phyloP scores from a whole-genome alignment of 176 grass and related monocot genomes.

The Lolium rigidum region DNA sequence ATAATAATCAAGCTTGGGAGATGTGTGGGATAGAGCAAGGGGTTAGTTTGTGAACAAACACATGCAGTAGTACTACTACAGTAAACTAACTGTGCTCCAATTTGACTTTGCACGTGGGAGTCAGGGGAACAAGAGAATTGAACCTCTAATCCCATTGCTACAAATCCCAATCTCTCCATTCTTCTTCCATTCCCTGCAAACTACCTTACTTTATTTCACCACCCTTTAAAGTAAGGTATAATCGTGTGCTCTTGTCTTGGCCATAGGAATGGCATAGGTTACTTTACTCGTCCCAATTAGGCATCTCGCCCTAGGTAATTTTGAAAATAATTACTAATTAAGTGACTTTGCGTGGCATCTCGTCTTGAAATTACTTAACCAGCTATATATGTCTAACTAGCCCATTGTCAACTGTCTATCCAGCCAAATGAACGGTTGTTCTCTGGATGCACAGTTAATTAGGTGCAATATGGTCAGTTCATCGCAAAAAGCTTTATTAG shows the following conservation, averaged over 20 bases:
- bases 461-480: not conserved
- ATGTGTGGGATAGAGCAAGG: slow-evolving; percentile 2
- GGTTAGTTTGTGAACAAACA: slow-evolving; percentile 18
- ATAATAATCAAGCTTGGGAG: not conserved
- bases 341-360: slow-evolving; percentile 46
- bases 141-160: slow-evolving; percentile 51
- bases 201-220: slow-evolving; percentile 41
- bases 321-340: slow-evolving; percentile 45
- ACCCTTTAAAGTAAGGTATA: slow-evolving; percentile 29
- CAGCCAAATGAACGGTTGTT: not conserved
- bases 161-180: slow-evolving; percentile 75
- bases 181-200: slow-evolving; percentile 71
- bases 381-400: not conserved
- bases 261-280: slow-evolving; percentile 19
- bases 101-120: slow-evolving; percentile 49
- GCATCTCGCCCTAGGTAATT: slow-evolving; percentile 45
- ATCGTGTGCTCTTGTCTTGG: slow-evolving; percentile 37
- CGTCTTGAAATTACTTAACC: slow-evolving; percentile 34
- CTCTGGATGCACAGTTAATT: not conserved
- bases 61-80: slow-evolving; percentile 1
- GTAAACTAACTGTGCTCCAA: not conserved
- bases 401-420: not conserved
- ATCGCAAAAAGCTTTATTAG: not conserved
- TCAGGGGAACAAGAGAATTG: slow-evolving; percentile 76
- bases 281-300: slow-evolving; percentile 56